Evolutionary conservation across 768 basidiomycete genomes (phyloP), one percentile per base, ranked within the genome.

Genomic region (Suillus americanus): DNA sequence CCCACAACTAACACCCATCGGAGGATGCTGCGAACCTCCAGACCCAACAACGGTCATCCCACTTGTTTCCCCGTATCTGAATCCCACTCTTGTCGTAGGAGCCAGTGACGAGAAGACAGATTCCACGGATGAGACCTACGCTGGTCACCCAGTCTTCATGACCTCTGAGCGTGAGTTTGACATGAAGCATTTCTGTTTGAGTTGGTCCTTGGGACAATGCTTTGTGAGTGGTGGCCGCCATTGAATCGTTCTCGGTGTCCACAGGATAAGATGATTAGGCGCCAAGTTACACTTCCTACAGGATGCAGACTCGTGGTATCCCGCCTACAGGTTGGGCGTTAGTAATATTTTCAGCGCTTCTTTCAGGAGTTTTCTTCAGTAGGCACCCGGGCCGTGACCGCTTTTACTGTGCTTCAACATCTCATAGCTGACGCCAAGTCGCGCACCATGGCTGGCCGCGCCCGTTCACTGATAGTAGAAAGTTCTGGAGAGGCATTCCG

Each of bases 11-110:
- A 30, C 28, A 30, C 28, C 28, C 70, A 54, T 72, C 62, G 0
- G 63, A 40, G 25, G 71, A 70, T 40, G 81, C 75, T 67, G 74
- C 68, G 64, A 83, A 78, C 54, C 72, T 75, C 9, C 78, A 79
- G 55, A 73, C 64, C 70, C 40, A 57, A 40, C 8, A 70, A 48
- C 14, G 41, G 23, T 23, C 33, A 23, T 0, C 43, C 35, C 2
- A 48, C 9, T 20, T 30, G 54, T 35, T 79, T 77, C 64, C 81
- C 80, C 13, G 43, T 50, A 3, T 59, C 64, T 3, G 43, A 2
- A 51, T 68, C 33, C 67, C 67, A 68, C n/a, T 30, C 8, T 51
- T 18, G 16, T 30, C 50, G 8, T 0, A 1, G 0, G 28, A 51
- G 50, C 25, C 3, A 51, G 28, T 30, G 16, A 30, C 50, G 16